Conservation (phyloP, 805 yeast genomes). For the Blastobotrys terrestris region DNA sequence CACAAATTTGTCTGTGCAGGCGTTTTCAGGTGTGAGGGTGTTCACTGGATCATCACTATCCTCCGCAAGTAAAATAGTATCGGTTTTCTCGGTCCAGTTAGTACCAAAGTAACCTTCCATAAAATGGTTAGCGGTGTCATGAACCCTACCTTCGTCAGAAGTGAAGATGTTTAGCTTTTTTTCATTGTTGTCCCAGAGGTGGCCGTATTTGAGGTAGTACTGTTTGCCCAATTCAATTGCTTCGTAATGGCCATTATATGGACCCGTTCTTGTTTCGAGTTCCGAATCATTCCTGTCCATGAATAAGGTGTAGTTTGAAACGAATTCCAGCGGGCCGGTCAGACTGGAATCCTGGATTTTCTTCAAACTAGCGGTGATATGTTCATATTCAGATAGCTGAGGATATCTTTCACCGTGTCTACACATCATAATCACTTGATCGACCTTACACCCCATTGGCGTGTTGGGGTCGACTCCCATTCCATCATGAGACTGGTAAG, state of each 20-base stretch:
- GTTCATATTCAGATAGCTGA: not conserved
- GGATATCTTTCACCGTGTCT: slow-evolving; percentile 9
- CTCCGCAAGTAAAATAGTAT: slow-evolving; percentile 42
- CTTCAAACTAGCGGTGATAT: not conserved
- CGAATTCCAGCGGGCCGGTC: slow-evolving; percentile 6
- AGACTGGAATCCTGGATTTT: not conserved
- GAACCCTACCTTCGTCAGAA: slow-evolving; percentile 49
- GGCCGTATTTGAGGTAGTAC: slow-evolving; percentile 44
- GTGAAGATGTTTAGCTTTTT: slow-evolving; percentile 36
- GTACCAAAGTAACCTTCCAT: slow-evolving; percentile 54
- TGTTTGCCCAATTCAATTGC: slow-evolving; percentile 44
- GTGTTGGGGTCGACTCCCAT: not conserved
- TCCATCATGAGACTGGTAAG: not conserved
- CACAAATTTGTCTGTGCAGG: slow-evolving; percentile 7
- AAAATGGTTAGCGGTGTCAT: slow-evolving; percentile 49
- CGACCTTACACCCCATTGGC: slow-evolving; percentile 30
- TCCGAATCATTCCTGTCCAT: slow-evolving; percentile 27
- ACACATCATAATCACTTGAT: not conserved
- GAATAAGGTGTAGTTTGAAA: slow-evolving; percentile 1
- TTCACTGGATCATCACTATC: slow-evolving; percentile 46
- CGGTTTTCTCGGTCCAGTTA: slow-evolving; percentile 34
- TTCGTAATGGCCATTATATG: slow-evolving; percentile 48
- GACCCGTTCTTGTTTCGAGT: slow-evolving; percentile 45
- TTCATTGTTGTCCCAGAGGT: slow-evolving; percentile 34
- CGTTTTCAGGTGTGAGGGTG: slow-evolving; percentile 47